Conservation (phyloP, 257 asterid species). For the Salvia splendens region DNA sequence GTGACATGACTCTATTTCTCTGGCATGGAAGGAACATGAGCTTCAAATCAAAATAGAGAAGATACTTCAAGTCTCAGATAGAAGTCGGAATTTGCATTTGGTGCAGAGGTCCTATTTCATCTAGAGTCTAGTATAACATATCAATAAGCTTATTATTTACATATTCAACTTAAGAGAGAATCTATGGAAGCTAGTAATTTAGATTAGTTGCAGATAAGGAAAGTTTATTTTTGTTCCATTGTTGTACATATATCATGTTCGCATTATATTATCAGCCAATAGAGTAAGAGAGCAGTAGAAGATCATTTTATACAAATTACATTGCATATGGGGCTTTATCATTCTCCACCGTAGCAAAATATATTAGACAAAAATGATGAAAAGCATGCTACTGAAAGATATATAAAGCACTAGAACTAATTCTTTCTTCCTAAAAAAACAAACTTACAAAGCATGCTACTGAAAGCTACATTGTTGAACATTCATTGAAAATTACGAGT, state of each 20-base stretch:
- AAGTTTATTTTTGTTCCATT: not conserved
- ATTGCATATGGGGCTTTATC: not conserved
- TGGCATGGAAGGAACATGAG: not conserved
- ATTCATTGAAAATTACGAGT: slow-evolving; percentile 7
- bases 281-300: not conserved
- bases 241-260: not conserved
- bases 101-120: not conserved
- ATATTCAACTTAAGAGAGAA: slow-evolving; percentile 6
- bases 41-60: not conserved
- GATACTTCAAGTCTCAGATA: not conserved
- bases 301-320: not conserved
- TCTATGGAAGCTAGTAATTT: slow-evolving; percentile 16
- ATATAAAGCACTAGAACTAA: not conserved
- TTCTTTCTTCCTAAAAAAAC: slow-evolving; percentile 11
- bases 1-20: not conserved
- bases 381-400: not conserved
- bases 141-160: not conserved
- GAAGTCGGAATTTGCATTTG: not conserved
- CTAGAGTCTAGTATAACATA: slow-evolving; percentile 1
- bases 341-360: not conserved
- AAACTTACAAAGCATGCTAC: not conserved
- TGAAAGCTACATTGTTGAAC: not conserved
- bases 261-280: not conserved
- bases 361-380: not conserved
- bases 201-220: not conserved